A percentile compares a stretch with the other conserved stretches of the same genome.
phyloP scores from a whole-genome alignment of 2,329 filamentous ascomycete genomes.

The Beauveria varroae region DNA sequence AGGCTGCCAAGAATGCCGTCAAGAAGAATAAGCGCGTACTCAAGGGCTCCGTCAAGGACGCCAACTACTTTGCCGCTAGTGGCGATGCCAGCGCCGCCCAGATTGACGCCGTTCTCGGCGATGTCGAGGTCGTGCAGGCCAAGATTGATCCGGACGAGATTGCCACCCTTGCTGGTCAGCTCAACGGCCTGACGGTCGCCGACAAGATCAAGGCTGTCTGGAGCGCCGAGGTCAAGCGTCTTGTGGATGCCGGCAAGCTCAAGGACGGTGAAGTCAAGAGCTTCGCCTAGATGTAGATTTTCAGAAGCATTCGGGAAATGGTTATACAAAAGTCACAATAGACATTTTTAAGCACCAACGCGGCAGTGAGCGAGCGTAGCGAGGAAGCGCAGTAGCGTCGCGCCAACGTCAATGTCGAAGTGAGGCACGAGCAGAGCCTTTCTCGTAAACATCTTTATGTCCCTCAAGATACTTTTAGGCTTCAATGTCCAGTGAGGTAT shows the following conservation, averaged over 20 bases:
- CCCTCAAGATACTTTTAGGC: too few species aligned
- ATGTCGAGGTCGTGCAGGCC: conserved; percentile 78
- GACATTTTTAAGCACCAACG: too few species aligned
- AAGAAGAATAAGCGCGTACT: conserved; percentile 99
- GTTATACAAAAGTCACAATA: neutral
- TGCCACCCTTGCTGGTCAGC: conserved; percentile 70
- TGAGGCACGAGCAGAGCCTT: too few species aligned
- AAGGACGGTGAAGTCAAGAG: conserved; percentile 76
- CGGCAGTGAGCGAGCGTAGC: too few species aligned
- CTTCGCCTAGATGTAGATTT: conserved; percentile 30
- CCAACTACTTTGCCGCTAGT: conserved; percentile 82
- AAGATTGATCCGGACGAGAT: conserved; percentile 91
- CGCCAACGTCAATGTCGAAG: too few species aligned
- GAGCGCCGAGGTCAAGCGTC: conserved; percentile 66
- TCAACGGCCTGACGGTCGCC: conserved; percentile 70
- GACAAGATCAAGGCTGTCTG: conserved; percentile 83
- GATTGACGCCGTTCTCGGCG: conserved; percentile 75
- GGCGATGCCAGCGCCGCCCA: conserved; percentile 66
- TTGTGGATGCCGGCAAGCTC: conserved; percentile 75
- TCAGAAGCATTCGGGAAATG: neutral
- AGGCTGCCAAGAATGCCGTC: conserved; percentile 94
- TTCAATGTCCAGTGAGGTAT: too few species aligned
- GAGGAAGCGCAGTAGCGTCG: too few species aligned
- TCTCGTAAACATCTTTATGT: too few species aligned
- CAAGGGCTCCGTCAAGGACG: conserved; percentile 89